Base-by-base conservation (phyloP, 177 flowering plant genomes). In the Vitis hybrid region DNA sequence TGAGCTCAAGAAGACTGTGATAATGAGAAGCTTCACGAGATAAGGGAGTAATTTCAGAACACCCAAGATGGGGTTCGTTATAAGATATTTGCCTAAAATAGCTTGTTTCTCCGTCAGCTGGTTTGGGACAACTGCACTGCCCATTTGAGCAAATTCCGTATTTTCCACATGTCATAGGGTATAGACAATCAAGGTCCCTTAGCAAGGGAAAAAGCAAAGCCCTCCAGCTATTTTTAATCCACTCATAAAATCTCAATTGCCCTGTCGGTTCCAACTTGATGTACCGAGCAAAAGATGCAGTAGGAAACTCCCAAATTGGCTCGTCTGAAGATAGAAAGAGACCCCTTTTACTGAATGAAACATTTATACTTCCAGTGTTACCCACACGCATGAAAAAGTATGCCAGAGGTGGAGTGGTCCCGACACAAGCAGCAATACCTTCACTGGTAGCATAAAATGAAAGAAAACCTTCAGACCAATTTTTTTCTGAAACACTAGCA, bases 91-190 rank as follows among this genome's bases (percentile, higher is more conserved):
- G 60, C 53, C 10, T 60, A 15, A 72, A 72, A 51, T 69, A 60
- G 29, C 29, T 26, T 26, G 5, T 26, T 26, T 26, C 29, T 26
- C 29, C 29, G 29, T 26, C 29, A 26, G 29, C 29, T 26, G 29
- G 29, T 26, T 2, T 39, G 51, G 64, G 72, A 26, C 55, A 69
- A 51, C 19, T 61, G 22, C 72, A 69, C 16, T 26, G 58, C 39
- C 65, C 72, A 61, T 69, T 14, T 6, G 59, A 13, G 59, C 72
- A 69, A 3, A 69, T 9, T 8, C 72, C 72, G 52, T 69, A 60
- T 11, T 22, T 51, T 10, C 65, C 72, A 69, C 72, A 69, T 0
- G n/a, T 58, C 49, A 15, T 57, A 9, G 51, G 49, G 14, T 9
- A 31, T 18, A 51, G 15, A 52, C 19, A 13, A 5, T 15, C 10